phyloP scores from a whole-genome alignment of 805 yeast genomes.

The Millerozyma acaciae region DNA sequence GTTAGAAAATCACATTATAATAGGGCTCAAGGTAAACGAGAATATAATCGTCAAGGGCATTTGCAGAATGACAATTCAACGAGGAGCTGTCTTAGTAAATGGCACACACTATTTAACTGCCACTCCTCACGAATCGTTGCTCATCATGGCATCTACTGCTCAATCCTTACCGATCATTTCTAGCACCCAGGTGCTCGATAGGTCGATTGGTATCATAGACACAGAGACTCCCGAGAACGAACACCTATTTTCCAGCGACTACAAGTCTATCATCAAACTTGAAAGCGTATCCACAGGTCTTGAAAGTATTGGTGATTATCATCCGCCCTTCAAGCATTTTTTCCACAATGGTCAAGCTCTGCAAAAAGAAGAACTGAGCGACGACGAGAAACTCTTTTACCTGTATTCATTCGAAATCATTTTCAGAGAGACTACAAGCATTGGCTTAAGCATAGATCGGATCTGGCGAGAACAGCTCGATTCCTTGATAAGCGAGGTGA shows the following conservation, averaged over 20 bases:
- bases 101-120: constrained; percentile 23
- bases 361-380: constrained; percentile 4
- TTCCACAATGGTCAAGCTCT: constrained; percentile 18
- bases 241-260: constrained; percentile 36
- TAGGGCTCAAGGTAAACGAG: constrained; percentile 44
- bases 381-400: constrained; percentile 10
- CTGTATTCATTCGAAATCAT: constrained; percentile 39
- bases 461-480: constrained; percentile 4
- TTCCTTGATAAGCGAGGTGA: constrained; percentile 1
- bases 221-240: constrained; percentile 26
- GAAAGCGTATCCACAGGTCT: constrained; percentile 40
- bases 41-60: constrained; percentile 46
- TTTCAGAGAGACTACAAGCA: constrained; percentile 21
- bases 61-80: constrained; percentile 36
- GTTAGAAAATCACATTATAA: constrained; percentile 24
- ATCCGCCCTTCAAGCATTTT: constrained; percentile 44
- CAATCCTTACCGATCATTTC: constrained; percentile 43
- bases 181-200: constrained; percentile 36
- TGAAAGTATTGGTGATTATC: constrained; percentile 38
- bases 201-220: constrained; percentile 19
- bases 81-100: constrained; percentile 48
- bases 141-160: constrained; percentile 28
- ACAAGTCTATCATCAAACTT: constrained; percentile 41
- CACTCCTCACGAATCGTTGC: constrained; percentile 21
- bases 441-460: constrained; percentile 15